Evolutionary conservation across 2,329 filamentous ascomycete species (phyloP).

Genomic region (Chaetomium sp.): DNA sequence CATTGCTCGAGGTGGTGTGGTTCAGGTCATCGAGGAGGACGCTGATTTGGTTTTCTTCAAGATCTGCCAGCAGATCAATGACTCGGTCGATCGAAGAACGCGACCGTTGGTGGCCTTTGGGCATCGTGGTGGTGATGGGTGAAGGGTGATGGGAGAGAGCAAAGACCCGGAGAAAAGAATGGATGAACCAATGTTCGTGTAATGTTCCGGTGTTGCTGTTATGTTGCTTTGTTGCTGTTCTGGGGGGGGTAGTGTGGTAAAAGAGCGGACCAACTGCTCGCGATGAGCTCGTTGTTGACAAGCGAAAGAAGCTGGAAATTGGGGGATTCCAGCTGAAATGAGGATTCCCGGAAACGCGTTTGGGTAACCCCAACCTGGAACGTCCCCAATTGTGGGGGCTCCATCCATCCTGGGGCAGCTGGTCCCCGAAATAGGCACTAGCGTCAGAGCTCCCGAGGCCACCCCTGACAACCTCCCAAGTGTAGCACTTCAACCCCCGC

Average conservation of each 20-base stretch:
- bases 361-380: constrained; percentile 17
- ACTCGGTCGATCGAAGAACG: constrained; percentile 37
- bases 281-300: constrained; percentile 24
- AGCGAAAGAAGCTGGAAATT: background rate
- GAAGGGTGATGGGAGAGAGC: background rate
- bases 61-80: constrained; percentile 37
- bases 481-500: background rate
- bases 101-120: constrained; percentile 33
- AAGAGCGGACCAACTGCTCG: constrained; percentile 21
- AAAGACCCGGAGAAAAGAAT: constrained; percentile 7
- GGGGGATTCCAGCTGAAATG: constrained; percentile 19
- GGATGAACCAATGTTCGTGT: constrained; percentile 3
- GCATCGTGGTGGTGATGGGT: constrained; percentile 24
- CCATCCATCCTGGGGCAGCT: constrained; percentile 14
- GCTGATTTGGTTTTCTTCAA: constrained; percentile 34
- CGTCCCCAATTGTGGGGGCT: constrained; percentile 15
- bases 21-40: constrained; percentile 37
- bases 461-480: background rate
- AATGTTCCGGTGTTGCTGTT: background rate
- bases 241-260: background rate
- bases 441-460: constrained; percentile 2
- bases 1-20: constrained; percentile 37
- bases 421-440: constrained; percentile 18
- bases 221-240: background rate
- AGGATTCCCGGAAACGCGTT: constrained; percentile 9